These are phyloP conservation scores for Pseudocercospora musae DNA, from an alignment of 2,329 filamentous ascomycete species.

Conservation along the genomic window DNA sequence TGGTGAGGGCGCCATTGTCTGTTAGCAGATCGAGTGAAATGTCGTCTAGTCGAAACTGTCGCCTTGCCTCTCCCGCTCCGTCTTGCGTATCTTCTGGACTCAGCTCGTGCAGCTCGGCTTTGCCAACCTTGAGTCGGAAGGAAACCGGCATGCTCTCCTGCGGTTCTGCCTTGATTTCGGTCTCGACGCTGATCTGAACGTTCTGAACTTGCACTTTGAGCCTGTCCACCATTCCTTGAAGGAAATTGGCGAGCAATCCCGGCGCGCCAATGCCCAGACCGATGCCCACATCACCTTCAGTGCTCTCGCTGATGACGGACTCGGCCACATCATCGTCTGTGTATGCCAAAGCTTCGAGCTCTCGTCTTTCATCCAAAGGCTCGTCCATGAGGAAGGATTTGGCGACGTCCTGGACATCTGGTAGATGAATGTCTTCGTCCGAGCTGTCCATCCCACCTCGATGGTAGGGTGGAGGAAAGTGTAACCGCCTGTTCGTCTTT, in stretches of 20 bases:
- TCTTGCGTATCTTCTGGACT: not conserved
- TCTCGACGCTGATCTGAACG: conserved; percentile 66
- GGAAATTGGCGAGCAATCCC: conserved; percentile 65
- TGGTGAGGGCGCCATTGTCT: conserved; percentile 21
- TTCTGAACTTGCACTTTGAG: conserved; percentile 64
- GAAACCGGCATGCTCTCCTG: conserved; percentile 47
- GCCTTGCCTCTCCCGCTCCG: not conserved
- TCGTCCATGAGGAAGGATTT: conserved; percentile 75
- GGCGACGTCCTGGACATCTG: conserved; percentile 69
- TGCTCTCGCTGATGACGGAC: conserved; percentile 53
- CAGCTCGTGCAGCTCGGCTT: conserved; percentile 65
- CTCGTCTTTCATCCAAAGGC: conserved; percentile 60
- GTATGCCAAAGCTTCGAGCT: conserved; percentile 66
- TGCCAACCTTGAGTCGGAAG: conserved; percentile 62
- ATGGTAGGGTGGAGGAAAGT: conserved; percentile 29
- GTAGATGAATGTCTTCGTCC: conserved; percentile 47
- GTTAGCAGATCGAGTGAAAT: conserved; percentile 31
- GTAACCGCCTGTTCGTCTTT: conserved; percentile 36
- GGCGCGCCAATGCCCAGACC: conserved; percentile 68
- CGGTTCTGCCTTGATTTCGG: conserved; percentile 36
- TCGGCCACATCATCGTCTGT: conserved; percentile 56
- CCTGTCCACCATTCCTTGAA: conserved; percentile 72
- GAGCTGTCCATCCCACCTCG: conserved; percentile 27
- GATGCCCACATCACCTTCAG: conserved; percentile 64
- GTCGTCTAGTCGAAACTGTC: conserved; percentile 22